Base-by-base conservation (phyloP, 2,329 filamentous ascomycete species). In the Apiospora rasikravindrae region DNA sequence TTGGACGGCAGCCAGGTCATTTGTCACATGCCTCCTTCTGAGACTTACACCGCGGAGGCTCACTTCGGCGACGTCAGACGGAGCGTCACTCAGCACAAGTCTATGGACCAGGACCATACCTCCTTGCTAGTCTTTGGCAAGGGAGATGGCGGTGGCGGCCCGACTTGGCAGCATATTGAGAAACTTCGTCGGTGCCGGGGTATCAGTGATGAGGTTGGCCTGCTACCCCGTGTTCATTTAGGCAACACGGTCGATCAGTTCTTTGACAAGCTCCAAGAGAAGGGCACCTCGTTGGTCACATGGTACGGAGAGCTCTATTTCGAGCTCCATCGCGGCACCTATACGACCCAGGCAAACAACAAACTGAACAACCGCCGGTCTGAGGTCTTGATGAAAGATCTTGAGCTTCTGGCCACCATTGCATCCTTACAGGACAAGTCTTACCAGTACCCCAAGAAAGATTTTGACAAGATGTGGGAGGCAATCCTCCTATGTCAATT, bases 241-340 rank as follows among this genome's bases (percentile, higher is more conserved):
- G 96, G 95, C 51, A 89, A 91, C 70, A 95, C 93, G 1, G 96
- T 98, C 22, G 96, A 99, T 73, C 94, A 98, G 77, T 98, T 98
- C 86, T 98, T 98, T 79, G 93, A 93, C 76, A 88, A 89, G 69
- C 86, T 99, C 4, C 92, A 98, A 81, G 90, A 92, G 82, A 97
- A 95, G 84, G 90, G 90, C 40, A 82, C 90, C 2, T 88, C 94
- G 24, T 92, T 98, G 70, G 93, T 95, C 33, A 98, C 96, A 1
- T 99, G 96, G 96, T 98, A 98, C 80, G 96, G 96, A 57, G 96
- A 99, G 84, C 88, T 99, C 11, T 99, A 99, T 84, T 98, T 99
- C 81, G 96, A 99, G 83, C 89, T 99, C 68, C 96, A 99, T 81
- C 93, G 96, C 73, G 96, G 96, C 70, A 98, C 96, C 16, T 98